A percentile compares a stretch with the other conserved stretches of the same genome.
These are phyloP conservation scores for Rhodotorula sp. DNA, from an alignment of 1,284 basidiomycete species.

Conservation along the genomic window DNA sequence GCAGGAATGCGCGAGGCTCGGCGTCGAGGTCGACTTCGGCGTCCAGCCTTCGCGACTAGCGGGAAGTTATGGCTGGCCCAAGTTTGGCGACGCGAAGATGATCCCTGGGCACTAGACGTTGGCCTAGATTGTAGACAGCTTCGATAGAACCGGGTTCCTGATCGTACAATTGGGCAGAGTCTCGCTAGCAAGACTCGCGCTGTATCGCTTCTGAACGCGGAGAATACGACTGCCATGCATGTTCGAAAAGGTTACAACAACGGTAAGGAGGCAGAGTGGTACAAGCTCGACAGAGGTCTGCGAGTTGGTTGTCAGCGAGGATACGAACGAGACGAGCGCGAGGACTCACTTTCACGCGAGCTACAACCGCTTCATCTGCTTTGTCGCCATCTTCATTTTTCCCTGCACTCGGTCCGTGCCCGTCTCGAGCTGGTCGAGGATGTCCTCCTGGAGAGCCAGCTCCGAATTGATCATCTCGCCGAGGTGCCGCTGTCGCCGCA, in stretches of 20 bases:
- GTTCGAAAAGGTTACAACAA: too few relatives aligned
- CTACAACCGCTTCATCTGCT: slow-evolving; percentile 60
- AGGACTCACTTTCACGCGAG: neutral
- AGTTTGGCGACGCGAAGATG: neutral
- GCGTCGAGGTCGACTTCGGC: slow-evolving; percentile 13
- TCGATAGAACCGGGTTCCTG: too few relatives aligned
- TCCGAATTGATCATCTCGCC: slow-evolving; percentile 85
- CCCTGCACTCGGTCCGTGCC: slow-evolving; percentile 71
- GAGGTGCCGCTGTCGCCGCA: slow-evolving; percentile 80
- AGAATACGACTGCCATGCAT: too few relatives aligned
- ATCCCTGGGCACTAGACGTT: too few relatives aligned
- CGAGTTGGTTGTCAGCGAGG: neutral
- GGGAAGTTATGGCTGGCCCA: slow-evolving; percentile 2
- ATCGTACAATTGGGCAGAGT: too few relatives aligned
- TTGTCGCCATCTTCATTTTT: slow-evolving; percentile 75
- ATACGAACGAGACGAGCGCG: neutral
- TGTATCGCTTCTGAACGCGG: too few relatives aligned
- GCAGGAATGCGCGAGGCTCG: slow-evolving; percentile 3
- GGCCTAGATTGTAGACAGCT: too few relatives aligned
- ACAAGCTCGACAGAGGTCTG: too few relatives aligned
- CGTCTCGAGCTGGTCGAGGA: slow-evolving; percentile 72
- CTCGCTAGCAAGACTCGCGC: too few relatives aligned
- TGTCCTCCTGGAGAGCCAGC: slow-evolving; percentile 77
- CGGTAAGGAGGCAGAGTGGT: too few relatives aligned
- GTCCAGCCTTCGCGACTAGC: slow-evolving; percentile 1